Evolutionary conservation across 2,329 filamentous ascomycete species (phyloP).

Genomic region (Trichoderma arundinaceum): DNA sequence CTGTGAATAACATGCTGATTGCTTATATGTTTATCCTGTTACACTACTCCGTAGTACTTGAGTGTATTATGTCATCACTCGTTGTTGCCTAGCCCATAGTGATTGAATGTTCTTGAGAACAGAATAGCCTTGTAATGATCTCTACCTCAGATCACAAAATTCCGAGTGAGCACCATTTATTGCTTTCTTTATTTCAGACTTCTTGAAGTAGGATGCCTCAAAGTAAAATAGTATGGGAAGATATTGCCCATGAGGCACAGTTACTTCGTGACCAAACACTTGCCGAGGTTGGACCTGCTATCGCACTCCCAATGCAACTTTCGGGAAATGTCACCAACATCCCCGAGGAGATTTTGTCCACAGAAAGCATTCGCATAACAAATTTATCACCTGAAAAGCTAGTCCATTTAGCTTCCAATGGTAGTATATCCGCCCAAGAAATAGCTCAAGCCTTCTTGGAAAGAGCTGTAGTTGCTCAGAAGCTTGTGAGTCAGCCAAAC

Average conservation of each 20-base stretch:
- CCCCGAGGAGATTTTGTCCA: not conserved
- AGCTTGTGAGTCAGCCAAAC: not conserved
- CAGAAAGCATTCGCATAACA: not conserved
- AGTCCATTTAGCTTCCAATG: not conserved
- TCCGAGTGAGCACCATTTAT: no score
- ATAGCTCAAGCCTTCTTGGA: not conserved
- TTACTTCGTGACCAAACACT: constrained; percentile 9
- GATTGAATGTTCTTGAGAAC: no score
- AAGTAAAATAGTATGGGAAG: not conserved
- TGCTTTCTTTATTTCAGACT: no score
- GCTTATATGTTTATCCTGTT: no score
- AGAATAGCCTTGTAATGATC: no score
- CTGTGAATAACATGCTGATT: no score
- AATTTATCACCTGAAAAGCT: not conserved
- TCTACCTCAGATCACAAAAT: no score
- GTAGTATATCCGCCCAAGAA: not conserved
- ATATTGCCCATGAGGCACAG: not conserved
- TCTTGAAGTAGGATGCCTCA: no score
- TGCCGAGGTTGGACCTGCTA: not conserved
- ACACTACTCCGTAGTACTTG: no score
- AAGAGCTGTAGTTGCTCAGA: not conserved
- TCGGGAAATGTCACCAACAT: not conserved
- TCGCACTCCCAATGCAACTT: not conserved
- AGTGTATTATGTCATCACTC: no score
- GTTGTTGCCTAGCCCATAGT: no score